Base-by-base conservation (phyloP, 2,329 filamentous ascomycete genomes). In the Trichoderma asperellum region DNA sequence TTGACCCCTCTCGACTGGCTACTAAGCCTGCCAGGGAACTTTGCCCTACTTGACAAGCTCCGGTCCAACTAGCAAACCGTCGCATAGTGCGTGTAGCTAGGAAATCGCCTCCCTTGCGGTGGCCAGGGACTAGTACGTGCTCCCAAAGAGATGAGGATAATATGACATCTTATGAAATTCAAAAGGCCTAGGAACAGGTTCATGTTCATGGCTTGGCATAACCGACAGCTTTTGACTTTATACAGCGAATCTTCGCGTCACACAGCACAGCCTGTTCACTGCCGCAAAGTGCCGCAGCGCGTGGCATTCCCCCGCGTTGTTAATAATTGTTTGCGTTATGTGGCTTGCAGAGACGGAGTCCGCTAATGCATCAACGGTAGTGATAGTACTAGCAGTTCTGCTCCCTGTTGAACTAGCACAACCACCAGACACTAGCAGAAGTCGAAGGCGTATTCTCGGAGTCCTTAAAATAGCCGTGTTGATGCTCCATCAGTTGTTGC, bases 271-370 rank as follows among this genome's bases (percentile, higher is more conserved):
- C 40, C 55, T 55, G 40, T 43, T n/a, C 40, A 43, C 40, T 43
- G 40, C 40, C 40, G 40, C 40, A 43, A 52, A 52, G 29, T 43
- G 64, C 37, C 47, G 35, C 24, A 24, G 49, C 21, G 27, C 24
- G 59, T 52, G 47, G 40, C 43, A 52, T 62, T 57, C 55, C 61
- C 60, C 61, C 61, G 24, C 63, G 52, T 34, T 58, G 6, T 24
- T 18, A n/a, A 58, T 16, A 35, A 34, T 10, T 24, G 34, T 27
- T 18, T 68, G 43, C 29, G 57, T 32, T 63, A 14, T 32, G 66
- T 68, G 66, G 66, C 66, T 68, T 68, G 58, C 66, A 62, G 58
- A 68, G 66, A 62, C 37, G 58, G 40, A 68, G 58, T 24, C 49
- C 58, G 11, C 66, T 68, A 63, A 68, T 68, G 66, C 66, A 68